Evolutionary conservation across 441 rosid genomes (phyloP), one percentile per base, ranked within the genome.

Genomic region (Isatis lusitanica): DNA sequence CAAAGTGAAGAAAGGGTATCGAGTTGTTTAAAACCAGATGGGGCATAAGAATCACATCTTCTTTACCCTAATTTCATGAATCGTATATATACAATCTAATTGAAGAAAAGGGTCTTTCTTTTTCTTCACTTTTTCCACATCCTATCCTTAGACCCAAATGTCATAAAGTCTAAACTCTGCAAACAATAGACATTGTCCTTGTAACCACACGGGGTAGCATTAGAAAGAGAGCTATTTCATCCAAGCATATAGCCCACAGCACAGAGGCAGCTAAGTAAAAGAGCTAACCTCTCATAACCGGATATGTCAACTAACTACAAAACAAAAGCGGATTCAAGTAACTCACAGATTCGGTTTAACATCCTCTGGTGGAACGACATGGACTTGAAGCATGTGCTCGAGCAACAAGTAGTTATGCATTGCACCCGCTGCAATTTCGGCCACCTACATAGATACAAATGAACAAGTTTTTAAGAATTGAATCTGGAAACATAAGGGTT

Each of bases 291-390:
- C 11, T n/a, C 17, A 64, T n/a, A 59, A 35, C 0, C 10, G 13
- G 6, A 51, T 39, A 18, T n/a, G 15, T 16, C 18, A 64, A 53
- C 24, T 9, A 55, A 30, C 59, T 9, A 43, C 1, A n/a, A 46
- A 55, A 35, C 3, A 13, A 13, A 63, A 63, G 26, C 16, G 7
- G 48, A 39, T 60, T 51, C 5, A 44, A 33, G 67, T 44, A 13
- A 59, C 83, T 94, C 80, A 94, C 99, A 94, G 40, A 67, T 85
- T 90, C 4, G 97, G 94, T 78, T 89, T 93, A 69, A 94, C 92
- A 59, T 83, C 51, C 75, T 89, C 93, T 4, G 85, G 86, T 68
- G 87, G 85, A 61, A 94, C 73, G 55, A 84, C 84, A 83, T 81
- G 83, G 56, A 92, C 94, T 80, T 92, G 94, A 83, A 94, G 75